Evolutionary conservation across 495 filamentous ascomycete species (phyloP).

Genomic region (Xylona heveae): DNA sequence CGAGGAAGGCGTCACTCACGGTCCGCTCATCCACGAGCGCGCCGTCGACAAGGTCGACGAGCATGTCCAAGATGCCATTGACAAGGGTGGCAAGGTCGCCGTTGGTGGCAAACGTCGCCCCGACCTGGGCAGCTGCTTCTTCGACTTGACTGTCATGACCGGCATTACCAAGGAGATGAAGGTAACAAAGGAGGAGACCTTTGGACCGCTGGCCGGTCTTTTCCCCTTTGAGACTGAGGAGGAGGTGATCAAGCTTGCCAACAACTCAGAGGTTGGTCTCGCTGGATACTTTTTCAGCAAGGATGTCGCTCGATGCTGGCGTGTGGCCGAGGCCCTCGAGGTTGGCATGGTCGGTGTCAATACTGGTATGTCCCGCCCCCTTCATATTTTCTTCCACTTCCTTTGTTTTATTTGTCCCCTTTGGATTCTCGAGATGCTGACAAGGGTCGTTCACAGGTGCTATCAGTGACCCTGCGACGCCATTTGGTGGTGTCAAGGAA

Average conservation of each 20-base stretch:
- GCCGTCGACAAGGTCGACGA: constrained; percentile 55
- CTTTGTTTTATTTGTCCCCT: too few species aligned
- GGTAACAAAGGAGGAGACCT: constrained; percentile 63
- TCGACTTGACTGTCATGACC: constrained; percentile 58
- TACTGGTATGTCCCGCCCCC: constrained; percentile 58
- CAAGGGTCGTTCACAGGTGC: too few species aligned
- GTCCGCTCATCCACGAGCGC: constrained; percentile 59
- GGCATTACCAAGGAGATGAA: constrained; percentile 68
- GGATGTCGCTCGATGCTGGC: constrained; percentile 47
- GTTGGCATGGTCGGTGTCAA: constrained; percentile 84
- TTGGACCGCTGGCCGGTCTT: constrained; percentile 69
- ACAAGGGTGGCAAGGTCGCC: constrained; percentile 50
- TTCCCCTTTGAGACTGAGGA: constrained; percentile 67
- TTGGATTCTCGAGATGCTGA: too few species aligned
- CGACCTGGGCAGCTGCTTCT: constrained; percentile 55
- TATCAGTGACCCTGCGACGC: constrained; percentile 16
- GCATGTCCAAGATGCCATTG: constrained; percentile 56
- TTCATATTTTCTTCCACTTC: constrained; percentile 8
- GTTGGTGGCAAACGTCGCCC: constrained; percentile 46
- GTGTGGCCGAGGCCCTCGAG: constrained; percentile 69
- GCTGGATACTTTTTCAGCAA: constrained; percentile 74
- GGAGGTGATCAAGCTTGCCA: constrained; percentile 64
- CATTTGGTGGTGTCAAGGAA: constrained; percentile 86
- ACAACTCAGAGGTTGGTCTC: constrained; percentile 54
- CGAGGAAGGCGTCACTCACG: constrained; percentile 48